phyloP scores from a whole-genome alignment of 2,329 filamentous ascomycete genomes.

The Trichoderma koningii region DNA sequence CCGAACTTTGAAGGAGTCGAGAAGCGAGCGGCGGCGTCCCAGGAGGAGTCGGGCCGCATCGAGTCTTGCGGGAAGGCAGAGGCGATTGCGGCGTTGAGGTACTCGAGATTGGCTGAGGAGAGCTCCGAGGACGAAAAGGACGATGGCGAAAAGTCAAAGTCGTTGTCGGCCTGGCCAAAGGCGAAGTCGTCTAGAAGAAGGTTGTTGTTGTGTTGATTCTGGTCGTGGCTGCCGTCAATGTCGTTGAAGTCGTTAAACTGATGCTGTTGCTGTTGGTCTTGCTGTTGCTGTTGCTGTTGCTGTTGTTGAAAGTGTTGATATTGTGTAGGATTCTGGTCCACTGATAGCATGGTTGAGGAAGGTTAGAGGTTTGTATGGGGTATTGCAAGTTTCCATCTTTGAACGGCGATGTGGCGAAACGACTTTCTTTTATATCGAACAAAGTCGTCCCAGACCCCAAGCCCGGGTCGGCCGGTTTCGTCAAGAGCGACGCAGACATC shows the following conservation, averaged over 20 bases:
- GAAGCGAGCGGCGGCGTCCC: conserved; percentile 43
- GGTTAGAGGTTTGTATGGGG: conserved; percentile 23
- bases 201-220: conserved; percentile 28
- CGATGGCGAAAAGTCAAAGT: conserved; percentile 13
- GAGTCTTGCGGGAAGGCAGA: conserved; percentile 35
- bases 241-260: conserved; percentile 3
- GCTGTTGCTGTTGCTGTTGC: conserved; percentile 35
- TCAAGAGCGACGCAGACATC: conserved; percentile 23
- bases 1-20: conserved; percentile 40
- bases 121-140: conserved; percentile 30
- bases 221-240: conserved; percentile 33
- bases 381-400: conserved; percentile 29
- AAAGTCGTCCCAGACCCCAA: neutral
- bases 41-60: conserved; percentile 48
- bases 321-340: conserved; percentile 33
- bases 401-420: conserved; percentile 27
- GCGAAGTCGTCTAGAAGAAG: conserved; percentile 30
- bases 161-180: conserved; percentile 26
- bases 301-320: conserved; percentile 29
- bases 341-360: conserved; percentile 37
- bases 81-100: conserved; percentile 33
- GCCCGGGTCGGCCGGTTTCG: conserved; percentile 26
- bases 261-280: conserved; percentile 27
- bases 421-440: conserved; percentile 27
- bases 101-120: conserved; percentile 30